Percentiles rank a stretch among this genome's conserved stretches.
phyloP scores from a whole-genome alignment of 176 grass and related monocot genomes.

The Ananas comosus region DNA sequence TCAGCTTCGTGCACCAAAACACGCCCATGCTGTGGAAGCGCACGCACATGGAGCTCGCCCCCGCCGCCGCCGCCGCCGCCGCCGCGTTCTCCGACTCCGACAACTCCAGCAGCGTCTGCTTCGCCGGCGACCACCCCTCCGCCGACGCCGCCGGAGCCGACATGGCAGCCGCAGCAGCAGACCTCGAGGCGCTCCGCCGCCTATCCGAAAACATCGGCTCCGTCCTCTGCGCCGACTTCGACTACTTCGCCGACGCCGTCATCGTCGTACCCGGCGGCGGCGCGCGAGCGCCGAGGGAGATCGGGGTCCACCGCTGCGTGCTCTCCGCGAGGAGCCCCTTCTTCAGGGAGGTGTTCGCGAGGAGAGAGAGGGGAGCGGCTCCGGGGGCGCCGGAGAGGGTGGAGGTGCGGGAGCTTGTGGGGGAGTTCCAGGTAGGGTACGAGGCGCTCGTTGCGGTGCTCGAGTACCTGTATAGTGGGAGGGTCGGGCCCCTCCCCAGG shows the following conservation, averaged over 20 bases:
- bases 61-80: conserved; percentile 7
- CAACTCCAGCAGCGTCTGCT: conserved; percentile 30
- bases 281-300: conserved; percentile 9
- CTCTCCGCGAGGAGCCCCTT: conserved; percentile 82
- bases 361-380: conserved; percentile 1
- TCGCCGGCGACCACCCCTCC: not conserved
- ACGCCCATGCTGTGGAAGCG: not conserved
- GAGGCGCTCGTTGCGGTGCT: conserved; percentile 64
- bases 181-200: conserved; percentile 71
- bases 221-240: conserved; percentile 54
- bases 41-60: conserved; percentile 36
- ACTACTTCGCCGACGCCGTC: conserved; percentile 56
- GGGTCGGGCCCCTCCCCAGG: conserved; percentile 52
- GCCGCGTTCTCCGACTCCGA: conserved; percentile 48
- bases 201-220: conserved; percentile 78
- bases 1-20: too few relatives aligned
- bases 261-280: conserved; percentile 27
- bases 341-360: conserved; percentile 58
- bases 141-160: not conserved
- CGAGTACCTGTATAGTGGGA: conserved; percentile 85
- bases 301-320: conserved; percentile 69
- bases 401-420: conserved; percentile 36
- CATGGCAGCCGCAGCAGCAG: conserved; percentile 15
- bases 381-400: not conserved
- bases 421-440: conserved; percentile 53